Conservation (phyloP, 306 rosid genomes). For the Comarum palustre region DNA sequence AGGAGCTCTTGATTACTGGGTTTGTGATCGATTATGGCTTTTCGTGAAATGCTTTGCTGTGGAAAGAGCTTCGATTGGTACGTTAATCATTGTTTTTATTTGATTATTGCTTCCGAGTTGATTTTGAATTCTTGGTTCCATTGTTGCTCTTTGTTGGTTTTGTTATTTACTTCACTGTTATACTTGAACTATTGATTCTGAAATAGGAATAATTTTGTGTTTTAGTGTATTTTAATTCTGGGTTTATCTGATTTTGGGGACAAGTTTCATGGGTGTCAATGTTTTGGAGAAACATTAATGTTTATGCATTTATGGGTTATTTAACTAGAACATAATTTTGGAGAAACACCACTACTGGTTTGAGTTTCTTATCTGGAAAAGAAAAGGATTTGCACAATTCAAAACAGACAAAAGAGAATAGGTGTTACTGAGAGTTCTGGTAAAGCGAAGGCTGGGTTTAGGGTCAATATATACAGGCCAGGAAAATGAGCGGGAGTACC, state of each 20-base stretch:
- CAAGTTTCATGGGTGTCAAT: constrained; percentile 11
- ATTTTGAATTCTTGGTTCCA: constrained; percentile 7
- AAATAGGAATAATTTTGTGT: constrained; percentile 5
- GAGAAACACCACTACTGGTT: not conserved
- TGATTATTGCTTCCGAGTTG: not conserved
- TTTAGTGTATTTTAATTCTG: constrained; percentile 12
- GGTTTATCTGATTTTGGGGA: not conserved
- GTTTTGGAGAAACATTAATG: not conserved
- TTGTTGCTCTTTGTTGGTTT: not conserved
- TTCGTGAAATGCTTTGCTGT: constrained; percentile 57
- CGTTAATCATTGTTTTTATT: constrained; percentile 19
- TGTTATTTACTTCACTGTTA: constrained; percentile 15
- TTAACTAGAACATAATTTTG: not conserved
- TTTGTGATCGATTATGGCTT: constrained; percentile 50
- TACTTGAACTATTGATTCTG: constrained; percentile 12
- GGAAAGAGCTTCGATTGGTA: constrained; percentile 74
- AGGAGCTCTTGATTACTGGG: constrained; percentile 36
- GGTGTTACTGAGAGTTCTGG: not conserved
- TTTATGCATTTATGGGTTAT: not conserved
- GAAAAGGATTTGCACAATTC: constrained; percentile 19
- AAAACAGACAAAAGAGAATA: not conserved
- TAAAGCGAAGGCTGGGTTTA: no score
- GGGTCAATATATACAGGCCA: no score
- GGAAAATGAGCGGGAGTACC: no score
- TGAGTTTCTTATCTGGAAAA: not conserved